Evolutionary conservation across 177 flowering plant genomes (phyloP).

Genomic region (Vitis hybrid): DNA sequence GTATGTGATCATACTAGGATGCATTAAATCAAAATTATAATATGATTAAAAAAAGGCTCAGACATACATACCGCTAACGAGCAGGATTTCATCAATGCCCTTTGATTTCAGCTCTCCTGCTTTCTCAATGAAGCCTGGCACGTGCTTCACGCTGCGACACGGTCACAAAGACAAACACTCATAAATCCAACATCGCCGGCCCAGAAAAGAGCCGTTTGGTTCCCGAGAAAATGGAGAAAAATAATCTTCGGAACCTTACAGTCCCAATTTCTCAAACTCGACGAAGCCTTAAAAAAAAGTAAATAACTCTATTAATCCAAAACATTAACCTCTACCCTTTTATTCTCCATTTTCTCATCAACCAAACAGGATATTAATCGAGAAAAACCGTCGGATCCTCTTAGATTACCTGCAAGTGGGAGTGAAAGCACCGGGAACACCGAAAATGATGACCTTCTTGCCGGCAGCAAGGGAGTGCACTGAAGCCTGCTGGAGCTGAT

Average conservation of each 20-base stretch:
- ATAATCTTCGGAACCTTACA: too few relatives aligned
- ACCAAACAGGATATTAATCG: not conserved
- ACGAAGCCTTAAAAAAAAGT: too few relatives aligned
- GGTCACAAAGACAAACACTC: not conserved
- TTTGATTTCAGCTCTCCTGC: constrained; percentile 78
- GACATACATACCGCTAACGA: constrained; percentile 59
- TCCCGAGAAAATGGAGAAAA: not conserved
- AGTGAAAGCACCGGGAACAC: constrained; percentile 96
- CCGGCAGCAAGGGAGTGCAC: constrained; percentile 82
- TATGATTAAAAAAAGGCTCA: not conserved
- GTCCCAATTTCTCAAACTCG: too few relatives aligned
- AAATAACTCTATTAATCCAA: too few relatives aligned
- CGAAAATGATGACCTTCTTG: constrained; percentile 80
- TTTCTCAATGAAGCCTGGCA: constrained; percentile 77
- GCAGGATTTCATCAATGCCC: constrained; percentile 75
- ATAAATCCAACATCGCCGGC: not conserved
- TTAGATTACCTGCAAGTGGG: constrained; percentile 82
- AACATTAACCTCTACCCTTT: too few relatives aligned
- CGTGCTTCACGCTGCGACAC: constrained; percentile 67
- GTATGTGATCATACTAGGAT: too few relatives aligned
- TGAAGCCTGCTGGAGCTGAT: constrained; percentile 55
- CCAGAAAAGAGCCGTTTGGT: too few relatives aligned
- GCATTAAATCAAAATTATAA: not conserved
- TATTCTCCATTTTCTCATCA: too few relatives aligned
- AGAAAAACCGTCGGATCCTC: too few relatives aligned